Percentiles rank a stretch among this genome's conserved stretches.
These are phyloP conservation scores for Diaporthe humulicola DNA, from an alignment of 2,329 filamentous ascomycete species.

Conservation along the genomic window DNA sequence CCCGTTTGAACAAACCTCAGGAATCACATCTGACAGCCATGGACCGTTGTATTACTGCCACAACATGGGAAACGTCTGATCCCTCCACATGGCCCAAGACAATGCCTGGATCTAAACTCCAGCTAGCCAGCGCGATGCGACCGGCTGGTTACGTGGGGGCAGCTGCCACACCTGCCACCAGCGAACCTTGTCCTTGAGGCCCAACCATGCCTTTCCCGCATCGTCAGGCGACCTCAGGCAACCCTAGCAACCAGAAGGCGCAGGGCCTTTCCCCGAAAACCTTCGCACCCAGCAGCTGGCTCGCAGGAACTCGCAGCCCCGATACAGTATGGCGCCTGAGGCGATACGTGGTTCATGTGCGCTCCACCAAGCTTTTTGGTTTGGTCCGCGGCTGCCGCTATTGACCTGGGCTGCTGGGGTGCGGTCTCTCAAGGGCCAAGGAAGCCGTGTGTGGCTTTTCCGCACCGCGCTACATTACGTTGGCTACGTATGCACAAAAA, in stretches of 20 bases:
- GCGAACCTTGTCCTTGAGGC: background rate
- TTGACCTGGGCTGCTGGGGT: background rate
- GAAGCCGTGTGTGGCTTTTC: constrained; percentile 19
- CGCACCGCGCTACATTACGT: background rate
- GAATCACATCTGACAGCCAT: background rate
- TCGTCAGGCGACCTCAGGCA: background rate
- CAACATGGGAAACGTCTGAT: background rate
- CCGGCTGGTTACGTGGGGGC: background rate
- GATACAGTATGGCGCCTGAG: constrained; percentile 8
- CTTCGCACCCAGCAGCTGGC: background rate
- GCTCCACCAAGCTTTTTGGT: background rate
- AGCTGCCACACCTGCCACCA: constrained; percentile 9
- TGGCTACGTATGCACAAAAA: background rate
- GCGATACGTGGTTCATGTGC: background rate
- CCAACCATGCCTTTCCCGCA: background rate
- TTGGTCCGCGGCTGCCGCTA: constrained; percentile 19
- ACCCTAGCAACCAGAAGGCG: background rate
- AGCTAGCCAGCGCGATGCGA: constrained; percentile 3
- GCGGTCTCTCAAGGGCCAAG: constrained; percentile 5
- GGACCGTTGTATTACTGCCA: background rate
- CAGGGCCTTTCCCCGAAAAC: constrained; percentile 13
- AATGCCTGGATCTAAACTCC: background rate
- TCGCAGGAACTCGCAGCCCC: background rate
- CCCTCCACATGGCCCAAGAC: background rate
- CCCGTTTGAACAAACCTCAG: background rate